Evolutionary conservation across 169 alveolate species (phyloP).

Genomic region (Babesia ovata): DNA sequence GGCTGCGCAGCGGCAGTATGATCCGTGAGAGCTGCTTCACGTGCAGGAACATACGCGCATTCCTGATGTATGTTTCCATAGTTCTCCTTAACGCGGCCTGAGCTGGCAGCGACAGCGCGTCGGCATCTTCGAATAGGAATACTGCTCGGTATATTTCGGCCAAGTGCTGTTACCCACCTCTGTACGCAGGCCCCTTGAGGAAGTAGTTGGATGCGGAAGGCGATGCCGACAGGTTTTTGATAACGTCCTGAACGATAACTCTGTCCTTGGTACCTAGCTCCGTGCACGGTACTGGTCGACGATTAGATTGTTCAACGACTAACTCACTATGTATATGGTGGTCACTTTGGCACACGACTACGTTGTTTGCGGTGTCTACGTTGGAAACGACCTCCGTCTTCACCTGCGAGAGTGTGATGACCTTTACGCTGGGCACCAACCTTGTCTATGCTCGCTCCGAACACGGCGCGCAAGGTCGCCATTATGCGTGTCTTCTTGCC

Average conservation of each 20-base stretch:
- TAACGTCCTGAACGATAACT: constrained; percentile 88
- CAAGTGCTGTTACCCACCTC: constrained; percentile 46
- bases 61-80: constrained; percentile 90
- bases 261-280: constrained; percentile 92
- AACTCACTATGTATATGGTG: constrained; percentile 91
- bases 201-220: constrained; percentile 84
- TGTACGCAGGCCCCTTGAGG: constrained; percentile 84
- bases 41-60: constrained; percentile 88
- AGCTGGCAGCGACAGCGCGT: constrained; percentile 88
- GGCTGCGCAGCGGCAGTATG: constrained; percentile 91
- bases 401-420: constrained; percentile 68
- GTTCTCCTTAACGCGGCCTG: constrained; percentile 95
- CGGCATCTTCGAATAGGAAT: constrained; percentile 89
- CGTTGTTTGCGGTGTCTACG: constrained; percentile 77
- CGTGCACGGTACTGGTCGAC: constrained; percentile 59
- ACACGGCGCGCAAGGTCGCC: constrained; percentile 89
- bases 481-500: constrained; percentile 95
- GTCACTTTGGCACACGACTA: constrained; percentile 84
- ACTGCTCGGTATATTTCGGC: constrained; percentile 40
- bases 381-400: constrained; percentile 81
- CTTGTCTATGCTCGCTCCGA: constrained; percentile 85
- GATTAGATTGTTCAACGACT: constrained; percentile 46
- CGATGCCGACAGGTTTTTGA: constrained; percentile 90
- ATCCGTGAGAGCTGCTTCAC: constrained; percentile 84
- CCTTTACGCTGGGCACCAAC: constrained; percentile 21